Evolutionary conservation across 345 rosid genomes (phyloP), one percentile per base, ranked within the genome.

Genomic region (Citrus cavaleriei): DNA sequence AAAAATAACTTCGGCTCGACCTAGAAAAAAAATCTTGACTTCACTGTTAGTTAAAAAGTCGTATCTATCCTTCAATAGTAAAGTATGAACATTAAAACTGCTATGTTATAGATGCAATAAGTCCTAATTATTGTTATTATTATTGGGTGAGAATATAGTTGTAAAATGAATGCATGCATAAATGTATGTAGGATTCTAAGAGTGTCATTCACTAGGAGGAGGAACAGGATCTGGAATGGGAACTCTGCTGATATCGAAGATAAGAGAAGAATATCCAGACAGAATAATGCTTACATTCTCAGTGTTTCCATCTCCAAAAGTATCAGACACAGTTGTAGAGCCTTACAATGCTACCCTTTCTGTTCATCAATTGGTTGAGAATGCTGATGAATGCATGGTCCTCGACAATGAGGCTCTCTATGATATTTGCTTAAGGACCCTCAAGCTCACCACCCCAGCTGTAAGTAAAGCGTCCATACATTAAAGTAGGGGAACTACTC

Each of bases 351-450:
- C 86, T 1, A 83, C 88, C 46, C 84, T 85, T 38, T 83, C 83
- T 49, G 88, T 83, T 49, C 88, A 85, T 69, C 84, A 83, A 40
- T 78, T 85, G 34, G 84, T 83, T n/a, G 84, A 83, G 58, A 85
- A 85, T 83, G 88, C 79, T 46, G 86, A 85, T 72, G 86, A 85
- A 72, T 80, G 85, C 60, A 85, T 85, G 88, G 85, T 85, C 14
- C 88, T 83, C 25, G 84, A 82, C 70, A 85, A 85, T 28, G 85
- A 85, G 30, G 85, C 84, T 25, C 79, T 82, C 55, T 85, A 78
- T 62, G 85, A 85, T 64, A 85, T 83, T 49, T 85, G 84, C 75
- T 85, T 83, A 73, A 73, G 82, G 57, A 85, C 86, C 5, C 86
- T 83, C 67, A 85, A 80, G 81, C 88, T 85, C 64, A 73, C 79